Percentiles rank a stretch among this genome's conserved stretches.
phyloP scores from a whole-genome alignment of 2,329 filamentous ascomycete species.

The Phaeoacremonium minimum region DNA sequence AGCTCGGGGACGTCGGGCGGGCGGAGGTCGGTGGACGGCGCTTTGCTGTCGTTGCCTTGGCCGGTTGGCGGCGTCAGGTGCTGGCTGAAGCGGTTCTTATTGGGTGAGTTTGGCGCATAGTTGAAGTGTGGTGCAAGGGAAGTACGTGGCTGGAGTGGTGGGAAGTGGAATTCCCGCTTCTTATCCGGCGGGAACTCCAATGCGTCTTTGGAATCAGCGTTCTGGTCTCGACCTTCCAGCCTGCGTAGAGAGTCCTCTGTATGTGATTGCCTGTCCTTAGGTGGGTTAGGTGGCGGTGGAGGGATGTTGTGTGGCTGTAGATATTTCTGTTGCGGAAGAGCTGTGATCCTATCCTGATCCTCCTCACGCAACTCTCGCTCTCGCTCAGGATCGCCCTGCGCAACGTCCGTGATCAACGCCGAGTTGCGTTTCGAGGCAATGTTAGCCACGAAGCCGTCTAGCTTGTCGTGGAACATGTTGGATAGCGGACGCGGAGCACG shows the following conservation, averaged over 20 bases:
- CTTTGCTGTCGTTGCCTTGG: conserved; percentile 8
- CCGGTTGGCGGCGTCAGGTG: conserved; percentile 13
- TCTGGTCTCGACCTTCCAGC: conserved; percentile 40
- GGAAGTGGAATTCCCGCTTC: conserved; percentile 52
- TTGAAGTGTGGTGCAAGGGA: conserved; percentile 54
- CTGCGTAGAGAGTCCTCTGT: conserved; percentile 42
- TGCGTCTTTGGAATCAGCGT: conserved; percentile 31
- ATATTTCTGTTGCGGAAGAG: conserved; percentile 67
- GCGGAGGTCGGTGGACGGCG: conserved; percentile 7
- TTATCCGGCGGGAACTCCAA: conserved; percentile 25
- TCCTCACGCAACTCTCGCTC: conserved; percentile 77
- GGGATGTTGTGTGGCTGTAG: conserved; percentile 49
- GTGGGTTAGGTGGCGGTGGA: conserved; percentile 22
- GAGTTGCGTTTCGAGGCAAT: conserved; percentile 86
- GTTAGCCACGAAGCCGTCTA: conserved; percentile 82
- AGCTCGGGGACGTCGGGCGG: conserved; percentile 43
- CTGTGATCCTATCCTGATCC: conserved; percentile 79
- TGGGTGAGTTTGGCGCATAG: conserved; percentile 42
- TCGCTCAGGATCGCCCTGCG: conserved; percentile 71
- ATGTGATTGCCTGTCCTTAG: conserved; percentile 15
- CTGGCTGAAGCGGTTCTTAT: conserved; percentile 24
- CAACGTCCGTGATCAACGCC: conserved; percentile 75
- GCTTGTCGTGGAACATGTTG: conserved; percentile 75
- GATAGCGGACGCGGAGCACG: conserved; percentile 62
- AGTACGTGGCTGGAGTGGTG: conserved; percentile 43